phyloP scores from a whole-genome alignment of 2,329 filamentous ascomycete species.

The Ophiostoma quercus region DNA sequence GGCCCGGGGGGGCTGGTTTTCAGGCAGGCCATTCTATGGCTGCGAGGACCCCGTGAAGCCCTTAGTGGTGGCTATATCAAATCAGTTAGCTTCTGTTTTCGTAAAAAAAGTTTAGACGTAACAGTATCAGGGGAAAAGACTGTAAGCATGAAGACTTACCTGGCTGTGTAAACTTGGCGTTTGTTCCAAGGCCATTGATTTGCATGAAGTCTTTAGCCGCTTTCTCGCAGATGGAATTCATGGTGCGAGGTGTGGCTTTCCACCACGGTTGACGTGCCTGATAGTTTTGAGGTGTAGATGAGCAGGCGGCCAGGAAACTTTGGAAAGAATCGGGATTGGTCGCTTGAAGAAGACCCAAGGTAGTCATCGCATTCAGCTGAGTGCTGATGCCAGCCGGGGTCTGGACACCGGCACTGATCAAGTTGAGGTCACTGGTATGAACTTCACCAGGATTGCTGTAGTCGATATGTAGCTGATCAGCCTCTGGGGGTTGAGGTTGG shows the following conservation, averaged over 20 bases:
- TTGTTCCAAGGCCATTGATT: neutral
- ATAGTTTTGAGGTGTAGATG: neutral
- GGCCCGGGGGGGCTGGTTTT: neutral
- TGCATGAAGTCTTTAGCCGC: neutral
- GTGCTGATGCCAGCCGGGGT: neutral
- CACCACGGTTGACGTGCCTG: neutral
- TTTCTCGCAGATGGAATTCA: neutral
- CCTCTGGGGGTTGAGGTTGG: neutral
- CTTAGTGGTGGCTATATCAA: neutral
- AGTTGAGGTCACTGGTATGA: neutral
- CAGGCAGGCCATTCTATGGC: neutral
- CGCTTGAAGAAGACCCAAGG: neutral
- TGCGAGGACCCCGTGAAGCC: neutral
- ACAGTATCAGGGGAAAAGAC: neutral
- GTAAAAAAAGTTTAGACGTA: neutral
- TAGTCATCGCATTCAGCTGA: neutral
- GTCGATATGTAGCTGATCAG: neutral
- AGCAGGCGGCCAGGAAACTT: neutral
- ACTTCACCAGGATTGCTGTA: neutral
- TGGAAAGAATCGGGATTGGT: neutral
- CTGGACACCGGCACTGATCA: neutral
- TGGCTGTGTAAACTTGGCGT: neutral
- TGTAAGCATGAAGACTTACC: neutral
- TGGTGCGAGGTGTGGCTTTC: neutral
- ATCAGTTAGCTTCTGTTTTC: neutral